Percentiles rank a stretch among this genome's conserved stretches.
phyloP scores from a whole-genome alignment of 164 flowering plant genomes.

The Vitis rupestris region DNA sequence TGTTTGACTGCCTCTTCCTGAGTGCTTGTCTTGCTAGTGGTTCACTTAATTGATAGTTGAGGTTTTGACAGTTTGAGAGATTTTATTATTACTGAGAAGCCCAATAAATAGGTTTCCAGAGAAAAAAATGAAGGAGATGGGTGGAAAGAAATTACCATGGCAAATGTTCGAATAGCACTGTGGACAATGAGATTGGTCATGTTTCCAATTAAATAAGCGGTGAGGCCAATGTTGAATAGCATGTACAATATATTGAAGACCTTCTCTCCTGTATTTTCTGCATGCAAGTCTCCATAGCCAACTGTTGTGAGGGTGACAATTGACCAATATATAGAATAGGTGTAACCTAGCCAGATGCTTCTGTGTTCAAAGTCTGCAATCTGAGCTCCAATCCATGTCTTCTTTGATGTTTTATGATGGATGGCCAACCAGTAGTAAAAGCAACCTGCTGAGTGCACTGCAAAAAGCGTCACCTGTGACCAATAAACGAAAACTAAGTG shows the following conservation, averaged over 20 bases:
- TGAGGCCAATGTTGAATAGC: conserved; percentile 90
- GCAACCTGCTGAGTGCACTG: conserved; percentile 79
- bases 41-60: too few relatives aligned
- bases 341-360: conserved; percentile 75
- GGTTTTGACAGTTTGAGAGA: too few relatives aligned
- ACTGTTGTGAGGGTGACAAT: conserved; percentile 79
- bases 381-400: conserved; percentile 76
- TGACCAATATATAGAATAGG: conserved; percentile 81
- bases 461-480: conserved; percentile 72
- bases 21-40: too few relatives aligned
- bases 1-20: too few relatives aligned
- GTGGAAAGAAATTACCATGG: conserved; percentile 46
- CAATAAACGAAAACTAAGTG: neutral
- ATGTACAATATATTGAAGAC: conserved; percentile 67
- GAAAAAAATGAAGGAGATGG: neutral
- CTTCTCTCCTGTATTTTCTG: conserved; percentile 71
- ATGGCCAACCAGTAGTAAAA: conserved; percentile 72
- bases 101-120: too few relatives aligned
- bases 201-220: conserved; percentile 79
- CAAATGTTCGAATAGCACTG: conserved; percentile 53
- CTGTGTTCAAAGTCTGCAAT: conserved; percentile 45
- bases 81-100: too few relatives aligned
- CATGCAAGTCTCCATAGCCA: conserved; percentile 87
- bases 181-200: conserved; percentile 91
- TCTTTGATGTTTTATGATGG: conserved; percentile 30